A percentile compares a stretch with the other conserved stretches of the same genome.
Evolutionary conservation across 2,329 filamentous ascomycete genomes (phyloP).

Genomic region (Helicocarpus griseus): DNA sequence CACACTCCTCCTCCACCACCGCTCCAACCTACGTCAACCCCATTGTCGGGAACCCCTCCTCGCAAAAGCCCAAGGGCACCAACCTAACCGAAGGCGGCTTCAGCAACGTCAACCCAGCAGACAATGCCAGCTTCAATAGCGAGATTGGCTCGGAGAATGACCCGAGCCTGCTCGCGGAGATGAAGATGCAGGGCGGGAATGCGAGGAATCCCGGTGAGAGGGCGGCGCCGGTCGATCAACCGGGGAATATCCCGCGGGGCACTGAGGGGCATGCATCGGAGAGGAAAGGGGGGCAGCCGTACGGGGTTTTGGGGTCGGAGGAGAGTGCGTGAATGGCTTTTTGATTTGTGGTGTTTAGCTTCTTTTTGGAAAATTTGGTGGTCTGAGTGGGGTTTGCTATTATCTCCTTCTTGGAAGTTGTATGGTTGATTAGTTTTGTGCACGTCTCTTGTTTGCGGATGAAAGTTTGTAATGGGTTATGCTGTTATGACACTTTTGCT

Average conservation of each 20-base stretch:
- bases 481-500: too few relatives aligned
- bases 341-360: background rate
- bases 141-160: constrained; percentile 48
- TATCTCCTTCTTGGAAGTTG: too few relatives aligned
- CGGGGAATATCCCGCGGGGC: constrained; percentile 11
- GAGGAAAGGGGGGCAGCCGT: constrained; percentile 12
- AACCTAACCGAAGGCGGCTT: constrained; percentile 43
- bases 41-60: constrained; percentile 18
- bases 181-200: constrained; percentile 23
- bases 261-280: background rate
- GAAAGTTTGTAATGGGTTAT: background rate
- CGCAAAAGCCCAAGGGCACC: constrained; percentile 41
- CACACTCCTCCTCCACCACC: constrained; percentile 20
- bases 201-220: constrained; percentile 21
- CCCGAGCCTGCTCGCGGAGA: constrained; percentile 41
- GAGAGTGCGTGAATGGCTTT: constrained; percentile 9
- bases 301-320: constrained; percentile 11
- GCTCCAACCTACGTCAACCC: constrained; percentile 32
- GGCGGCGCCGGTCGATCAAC: constrained; percentile 13
- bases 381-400: too few relatives aligned
- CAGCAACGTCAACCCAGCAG: constrained; percentile 27
- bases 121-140: constrained; percentile 42
- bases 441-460: background rate
- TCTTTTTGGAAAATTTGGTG: background rate
- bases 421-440: background rate